Base-by-base conservation (phyloP, 768 basidiomycete genomes). In the Tulasnella sp. region DNA sequence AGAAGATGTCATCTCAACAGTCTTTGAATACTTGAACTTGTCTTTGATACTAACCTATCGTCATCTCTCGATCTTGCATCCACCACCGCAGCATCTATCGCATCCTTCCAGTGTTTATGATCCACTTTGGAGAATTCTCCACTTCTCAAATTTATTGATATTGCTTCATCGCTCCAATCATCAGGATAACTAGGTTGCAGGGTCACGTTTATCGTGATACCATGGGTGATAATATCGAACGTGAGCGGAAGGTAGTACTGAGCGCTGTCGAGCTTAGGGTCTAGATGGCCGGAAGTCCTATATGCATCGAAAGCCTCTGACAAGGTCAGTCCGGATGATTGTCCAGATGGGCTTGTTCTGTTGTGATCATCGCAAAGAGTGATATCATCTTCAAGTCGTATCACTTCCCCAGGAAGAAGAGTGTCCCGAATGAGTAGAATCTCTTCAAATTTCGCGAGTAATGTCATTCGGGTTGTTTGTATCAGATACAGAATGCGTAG, bases 341-440 rank as follows among this genome's bases (percentile, higher is more conserved):
- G 51, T 52, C 39, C 41, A 64, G 52, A 39, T 60, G 56, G n/a
- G 53, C 45, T 52, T 34, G 53, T 69, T 63, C 64, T 16, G 50
- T 45, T 42, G 53, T 37, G 34, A 45, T 15, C 12, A 35, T 57
- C n/a, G n/a, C n/a, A n/a, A n/a, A n/a, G n/a, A n/a, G n/a, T n/a
- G n/a, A n/a, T n/a, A 54, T 37, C 54, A 20, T 35, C 45, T 24
- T 8, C 59, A 47, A 53, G 60, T 60, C 3, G 45, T 9, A 56
- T 61, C 57, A 58, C 27, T 66, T 86, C 83, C 4, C 69, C 73
- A 0, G 79, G 78, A 9, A 86, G 68, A 1, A 85, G 69, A 0
- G 81, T 81, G 32, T 70, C 75, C 48, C 64, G 66, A 22, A 86
- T 72, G 33, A 85, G 65, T 40, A 76, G 70, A 0, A 83, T 62